phyloP scores from a whole-genome alignment of 2,329 filamentous ascomycete species.

The Venturia pyrina region DNA sequence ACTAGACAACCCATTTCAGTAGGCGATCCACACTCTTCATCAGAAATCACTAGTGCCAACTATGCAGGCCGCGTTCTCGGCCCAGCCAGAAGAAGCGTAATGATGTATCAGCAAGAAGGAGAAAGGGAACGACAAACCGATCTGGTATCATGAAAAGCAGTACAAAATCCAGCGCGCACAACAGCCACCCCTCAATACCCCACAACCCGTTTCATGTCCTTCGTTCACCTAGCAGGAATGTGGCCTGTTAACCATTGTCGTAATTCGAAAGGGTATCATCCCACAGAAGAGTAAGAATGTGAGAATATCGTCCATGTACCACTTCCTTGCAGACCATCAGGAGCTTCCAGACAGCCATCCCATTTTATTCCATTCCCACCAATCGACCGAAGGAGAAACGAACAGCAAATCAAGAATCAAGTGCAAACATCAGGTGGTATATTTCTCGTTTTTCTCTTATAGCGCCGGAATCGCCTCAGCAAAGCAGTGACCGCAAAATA shows the following conservation, averaged over 20 bases:
- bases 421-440: conserved; percentile 4
- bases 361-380: not conserved
- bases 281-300: not conserved
- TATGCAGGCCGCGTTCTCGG: not conserved
- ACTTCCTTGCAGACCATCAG: not conserved
- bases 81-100: conserved; percentile 4
- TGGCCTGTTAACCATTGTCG: not conserved
- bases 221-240: not conserved
- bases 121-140: not conserved
- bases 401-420: not conserved
- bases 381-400: not conserved
- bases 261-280: not conserved
- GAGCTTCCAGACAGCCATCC: not conserved
- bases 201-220: not conserved
- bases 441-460: conserved; percentile 6
- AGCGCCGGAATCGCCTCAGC: not conserved
- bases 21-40: not conserved
- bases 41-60: not conserved
- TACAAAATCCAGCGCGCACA: not conserved
- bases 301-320: not conserved
- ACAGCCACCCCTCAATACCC: not conserved
- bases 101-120: not conserved
- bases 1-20: not conserved
- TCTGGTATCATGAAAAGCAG: conserved; percentile 6
- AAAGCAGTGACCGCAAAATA: not conserved